Base-by-base conservation (phyloP, 140 eudicot species). In the Eryngium alpinum region DNA sequence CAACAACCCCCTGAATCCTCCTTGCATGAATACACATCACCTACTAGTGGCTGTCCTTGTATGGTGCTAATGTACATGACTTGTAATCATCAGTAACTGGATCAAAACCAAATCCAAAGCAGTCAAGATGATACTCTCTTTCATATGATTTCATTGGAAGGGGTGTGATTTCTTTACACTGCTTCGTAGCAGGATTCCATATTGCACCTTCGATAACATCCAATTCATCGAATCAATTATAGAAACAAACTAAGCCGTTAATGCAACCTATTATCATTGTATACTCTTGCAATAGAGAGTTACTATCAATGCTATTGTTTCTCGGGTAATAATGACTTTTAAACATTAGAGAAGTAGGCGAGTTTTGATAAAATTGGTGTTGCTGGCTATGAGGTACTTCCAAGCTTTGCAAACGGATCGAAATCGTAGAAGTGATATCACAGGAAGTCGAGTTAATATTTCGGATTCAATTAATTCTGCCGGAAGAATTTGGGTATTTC, bases 61-160 rank as follows among this genome's bases (percentile, higher is more conserved):
- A 29, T 67, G 43, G 31, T 33, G 24, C 22, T 0, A 29, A 33
- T 22, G 17, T 29, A 5, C 73, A 67, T 25, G 16, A 67, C 73
- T 6, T 67, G 17, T 27, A 67, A 29, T 67, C 73, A 13, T 67
- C 31, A 0, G 34, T 38, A 3, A 67, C 44, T 22, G 73, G 28
- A 67, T 67, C 73, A 13, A 28, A 67, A 67, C 73, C 73, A 67
- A 67, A 67, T 67, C 73, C 73, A 27, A 67, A 67, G 31, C 29
- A 38, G 24, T 38, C 46, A 38, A 29, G 0, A 67, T 29, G 19
- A 17, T 10, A 0, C 16, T 1, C 6, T 15, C 33, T 4, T 21
- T 22, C n/a, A 29, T 34, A 1, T 2, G 46, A 38, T 66, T 2
- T 24, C 31, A 15, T 24, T 1, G 74, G 72, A 10, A 14, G 72